Evolutionary conservation across 2,329 filamentous ascomycete species (phyloP), one percentile per base, ranked within the genome.

Genomic region (Colletotrichum cordylinicola): DNA sequence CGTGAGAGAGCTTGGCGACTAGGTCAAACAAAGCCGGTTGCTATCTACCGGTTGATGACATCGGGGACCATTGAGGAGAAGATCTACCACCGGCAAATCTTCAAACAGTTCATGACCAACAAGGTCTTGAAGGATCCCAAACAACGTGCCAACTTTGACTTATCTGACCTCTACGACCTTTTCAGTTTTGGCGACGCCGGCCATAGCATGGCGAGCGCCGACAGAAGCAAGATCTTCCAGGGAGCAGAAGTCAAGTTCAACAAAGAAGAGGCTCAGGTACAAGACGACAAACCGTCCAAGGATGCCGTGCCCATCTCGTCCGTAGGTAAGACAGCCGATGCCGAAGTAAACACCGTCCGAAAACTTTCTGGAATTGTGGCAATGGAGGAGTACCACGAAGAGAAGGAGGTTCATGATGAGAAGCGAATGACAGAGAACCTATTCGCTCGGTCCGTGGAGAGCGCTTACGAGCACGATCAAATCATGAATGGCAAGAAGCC

Each of bases 21-120:
- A 3, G 97, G 97, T 1, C 97, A 99, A 86, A 98, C 98, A 84
- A 93, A 94, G 70, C 95, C 98, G 64, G 97, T 99, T 33, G 96
- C 95, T 6, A 98, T 99, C 27, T 99, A 98, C 83, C 94, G 98
- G 43, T 89, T 99, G n/a, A 98, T 99, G 94, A 98, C 95, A 6
- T 95, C 96, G 7, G 97, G 97, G 2, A 99, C 98, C 0, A 99
- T 99, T 29, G 97, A 99, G 82, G 97, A 99, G 84, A 99, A 99
- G 87, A 99, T 99, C 35, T 99, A 98, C 78, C 96, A 99, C 84
- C 94, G 98, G 18, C 97, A 99, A 82, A 97, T 99, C 67, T 99
- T 98, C 89, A 99, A 99, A 84, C 96, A 98, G 80, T 98, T 98
- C 82, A 89, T 99, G 77, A 97, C 96, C 5, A 98, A 98, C 86